Evolutionary conservation across 176 grass and related monocot species (phyloP).

Genomic region (Aegilops speltoides): DNA sequence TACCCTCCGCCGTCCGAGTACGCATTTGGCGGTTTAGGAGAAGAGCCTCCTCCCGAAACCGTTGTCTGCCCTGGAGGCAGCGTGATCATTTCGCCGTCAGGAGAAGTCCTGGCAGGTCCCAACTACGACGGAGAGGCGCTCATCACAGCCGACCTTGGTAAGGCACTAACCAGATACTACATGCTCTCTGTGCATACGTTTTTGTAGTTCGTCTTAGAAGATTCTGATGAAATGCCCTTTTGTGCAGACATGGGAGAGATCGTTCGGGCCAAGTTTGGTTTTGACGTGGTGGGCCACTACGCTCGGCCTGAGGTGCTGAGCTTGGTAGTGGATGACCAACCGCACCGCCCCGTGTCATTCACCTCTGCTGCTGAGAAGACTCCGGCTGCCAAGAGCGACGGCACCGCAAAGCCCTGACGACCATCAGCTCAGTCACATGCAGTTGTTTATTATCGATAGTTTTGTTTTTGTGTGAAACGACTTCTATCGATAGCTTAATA

Average conservation of each 20-base stretch:
- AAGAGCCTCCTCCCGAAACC: conserved; percentile 77
- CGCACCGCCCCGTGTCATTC: conserved; percentile 69
- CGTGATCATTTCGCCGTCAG: conserved; percentile 86
- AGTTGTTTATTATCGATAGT: background rate
- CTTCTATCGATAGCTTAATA: background rate
- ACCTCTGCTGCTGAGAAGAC: conserved; percentile 42
- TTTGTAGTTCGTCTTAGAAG: background rate
- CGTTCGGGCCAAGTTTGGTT: conserved; percentile 85
- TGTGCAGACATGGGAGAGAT: conserved; percentile 83
- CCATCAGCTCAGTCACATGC: background rate
- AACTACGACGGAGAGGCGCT: conserved; percentile 87
- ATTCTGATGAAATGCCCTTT: background rate
- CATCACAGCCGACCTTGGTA: conserved; percentile 84
- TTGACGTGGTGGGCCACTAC: conserved; percentile 92
- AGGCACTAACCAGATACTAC: background rate
- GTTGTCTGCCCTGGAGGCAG: conserved; percentile 86
- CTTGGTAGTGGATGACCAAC: conserved; percentile 73
- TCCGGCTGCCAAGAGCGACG: conserved; percentile 5
- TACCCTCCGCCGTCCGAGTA: conserved; percentile 85
- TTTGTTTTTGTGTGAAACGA: too few relatives aligned
- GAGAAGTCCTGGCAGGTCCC: conserved; percentile 75
- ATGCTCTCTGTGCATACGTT: background rate
- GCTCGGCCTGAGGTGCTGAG: conserved; percentile 83
- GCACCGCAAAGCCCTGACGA: background rate
- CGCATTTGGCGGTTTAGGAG: conserved; percentile 53